These are phyloP conservation scores for Pseudotsuga menziesii DNA, from an alignment of 75 land plant genomes.

Conservation along the genomic window DNA sequence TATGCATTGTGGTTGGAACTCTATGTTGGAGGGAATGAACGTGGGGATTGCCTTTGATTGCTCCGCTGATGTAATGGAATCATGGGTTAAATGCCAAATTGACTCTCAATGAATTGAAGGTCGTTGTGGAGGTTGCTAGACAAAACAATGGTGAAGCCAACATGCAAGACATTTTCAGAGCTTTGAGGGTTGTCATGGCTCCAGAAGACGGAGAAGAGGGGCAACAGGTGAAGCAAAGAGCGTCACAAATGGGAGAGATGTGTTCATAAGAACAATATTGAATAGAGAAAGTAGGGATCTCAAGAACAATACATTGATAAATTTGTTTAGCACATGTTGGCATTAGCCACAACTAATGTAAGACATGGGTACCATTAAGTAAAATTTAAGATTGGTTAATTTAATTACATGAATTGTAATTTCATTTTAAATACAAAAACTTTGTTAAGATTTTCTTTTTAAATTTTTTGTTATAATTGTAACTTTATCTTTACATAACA, in stretches of 20 bases:
- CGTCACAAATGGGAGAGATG: neutral
- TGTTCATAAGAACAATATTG: neutral
- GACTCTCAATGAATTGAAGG: constrained; percentile 8
- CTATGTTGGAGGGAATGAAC: constrained; percentile 5
- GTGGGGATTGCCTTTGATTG: constrained; percentile 21
- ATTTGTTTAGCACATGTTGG: neutral
- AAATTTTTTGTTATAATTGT: too few species aligned
- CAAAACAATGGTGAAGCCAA: neutral
- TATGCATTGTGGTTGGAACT: constrained; percentile 17
- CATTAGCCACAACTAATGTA: neutral
- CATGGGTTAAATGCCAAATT: constrained; percentile 12
- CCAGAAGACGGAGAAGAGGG: neutral
- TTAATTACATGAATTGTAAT: too few species aligned
- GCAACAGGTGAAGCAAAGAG: neutral
- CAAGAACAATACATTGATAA: neutral
- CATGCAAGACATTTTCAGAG: neutral
- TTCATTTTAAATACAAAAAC: too few species aligned
- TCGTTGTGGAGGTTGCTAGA: constrained; percentile 11
- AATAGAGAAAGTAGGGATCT: neutral
- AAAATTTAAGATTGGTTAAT: too few species aligned
- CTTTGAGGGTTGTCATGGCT: neutral
- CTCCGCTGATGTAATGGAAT: constrained; percentile 18
- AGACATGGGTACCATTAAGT: neutral
- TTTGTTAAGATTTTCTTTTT: too few species aligned
- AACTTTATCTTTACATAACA: too few species aligned